Conservation (phyloP, 768 basidiomycete genomes). For the Pulveroboletus sp. region DNA sequence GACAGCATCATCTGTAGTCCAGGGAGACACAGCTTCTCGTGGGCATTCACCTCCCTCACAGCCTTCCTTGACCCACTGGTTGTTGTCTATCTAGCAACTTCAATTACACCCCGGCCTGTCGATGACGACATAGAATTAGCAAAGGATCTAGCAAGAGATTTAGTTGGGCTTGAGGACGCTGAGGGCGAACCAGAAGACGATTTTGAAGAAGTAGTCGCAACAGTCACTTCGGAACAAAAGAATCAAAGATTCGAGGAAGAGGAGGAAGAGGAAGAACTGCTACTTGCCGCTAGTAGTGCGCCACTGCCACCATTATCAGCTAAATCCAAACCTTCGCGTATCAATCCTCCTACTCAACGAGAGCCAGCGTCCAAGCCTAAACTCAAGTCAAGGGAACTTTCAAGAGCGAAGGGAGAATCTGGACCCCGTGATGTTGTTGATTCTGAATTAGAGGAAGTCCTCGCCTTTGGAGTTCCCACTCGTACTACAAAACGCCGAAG, state of each 20-base stretch:
- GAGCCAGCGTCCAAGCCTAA: slow-evolving; percentile 24
- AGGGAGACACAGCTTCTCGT: slow-evolving; percentile 18
- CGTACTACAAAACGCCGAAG: slow-evolving; percentile 33
- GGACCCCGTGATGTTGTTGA: slow-evolving; percentile 17
- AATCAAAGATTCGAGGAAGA: slow-evolving; percentile 31
- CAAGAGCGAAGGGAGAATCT: slow-evolving; percentile 22
- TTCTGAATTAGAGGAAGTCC: slow-evolving; percentile 39
- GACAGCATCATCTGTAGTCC: slow-evolving; percentile 19
- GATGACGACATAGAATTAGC: slow-evolving; percentile 26
- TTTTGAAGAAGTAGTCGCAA: slow-evolving; percentile 38
- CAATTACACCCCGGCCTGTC: slow-evolving; percentile 21
- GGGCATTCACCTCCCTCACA: slow-evolving; percentile 7
- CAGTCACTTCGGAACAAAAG: slow-evolving; percentile 20
- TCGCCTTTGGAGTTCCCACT: slow-evolving; percentile 47
- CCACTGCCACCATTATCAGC: slow-evolving; percentile 25
- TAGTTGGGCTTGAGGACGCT: slow-evolving; percentile 31
- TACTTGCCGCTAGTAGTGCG: slow-evolving; percentile 18
- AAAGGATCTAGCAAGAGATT: slow-evolving; percentile 26
- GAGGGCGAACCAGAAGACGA: slow-evolving; percentile 43
- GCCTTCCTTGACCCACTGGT: background rate
- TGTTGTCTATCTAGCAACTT: slow-evolving; percentile 13
- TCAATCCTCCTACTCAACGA: slow-evolving; percentile 20
- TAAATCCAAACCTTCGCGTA: slow-evolving; percentile 31
- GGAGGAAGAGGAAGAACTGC: slow-evolving; percentile 32
- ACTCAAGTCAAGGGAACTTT: slow-evolving; percentile 20